Base-by-base conservation (phyloP, 371 early-diverging fungal species). In the Syncephalastrum racemosum region DNA sequence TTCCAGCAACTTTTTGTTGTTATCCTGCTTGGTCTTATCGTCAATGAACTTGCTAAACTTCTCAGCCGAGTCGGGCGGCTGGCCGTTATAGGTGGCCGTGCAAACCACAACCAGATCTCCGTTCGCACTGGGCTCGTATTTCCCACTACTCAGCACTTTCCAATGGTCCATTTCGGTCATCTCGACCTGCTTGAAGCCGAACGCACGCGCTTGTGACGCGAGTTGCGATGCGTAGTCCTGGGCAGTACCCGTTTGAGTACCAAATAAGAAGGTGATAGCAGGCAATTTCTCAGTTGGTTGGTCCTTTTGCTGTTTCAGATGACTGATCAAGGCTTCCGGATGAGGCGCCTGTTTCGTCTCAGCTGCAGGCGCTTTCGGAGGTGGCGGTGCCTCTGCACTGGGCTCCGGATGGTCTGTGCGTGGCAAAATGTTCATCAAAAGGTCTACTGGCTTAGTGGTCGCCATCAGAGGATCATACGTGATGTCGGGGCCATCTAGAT, bases 1-100 rank as follows among this genome's bases (percentile, higher is more conserved):
- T 75, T 95, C 97, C 62, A 97, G 75, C 58, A 99, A 75, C 59
- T 86, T 83, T 73, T 93, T 95, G 60, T 83, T 81, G 71, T 97
- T 94, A 62, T 90, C 84, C 54, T 90, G 86, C 25, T 75, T 80
- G 59, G 95, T 25, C 31, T 66, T 70, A n/a, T 53, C 50, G 22
- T 70, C 68, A n/a, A 84, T 53, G 50, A 75, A 79, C 16, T 75
- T 71, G 64, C 77, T 62, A 47, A 84, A 83, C 7, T 63, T 59
- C 46, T 75, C 81, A 5, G 83, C 83, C 54, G 68, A 67, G 50
- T 84, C 85, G 12, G 85, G 85, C 4, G 83, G 82, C 23, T 66
- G 69, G 1, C 84, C 84, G 22, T 84, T 84, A 52, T 84, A 84
- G 0, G 80, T 79, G 4, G 80, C 72, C 6, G 80, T 76, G 48